Conservation (phyloP, 2,329 filamentous ascomycete genomes). For the Cytospora leucostoma region DNA sequence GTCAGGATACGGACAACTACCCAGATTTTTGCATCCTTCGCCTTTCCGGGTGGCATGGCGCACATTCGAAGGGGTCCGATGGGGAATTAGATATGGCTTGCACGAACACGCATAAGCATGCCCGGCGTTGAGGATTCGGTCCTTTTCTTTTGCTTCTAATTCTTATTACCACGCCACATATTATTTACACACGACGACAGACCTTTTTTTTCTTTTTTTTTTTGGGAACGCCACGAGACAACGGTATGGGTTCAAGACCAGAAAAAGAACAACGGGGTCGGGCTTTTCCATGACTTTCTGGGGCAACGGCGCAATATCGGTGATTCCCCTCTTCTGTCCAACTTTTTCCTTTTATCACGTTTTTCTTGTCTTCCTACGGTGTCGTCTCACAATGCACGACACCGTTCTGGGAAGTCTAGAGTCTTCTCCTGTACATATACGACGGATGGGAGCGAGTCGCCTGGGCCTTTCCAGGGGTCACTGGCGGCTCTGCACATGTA, state of each 20-base stretch:
- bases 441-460: slow-evolving; percentile 5
- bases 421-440: slow-evolving; percentile 20
- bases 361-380: neutral
- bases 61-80: slow-evolving; percentile 1
- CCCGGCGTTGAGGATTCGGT: slow-evolving; percentile 12
- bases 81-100: slow-evolving; percentile 20
- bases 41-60: slow-evolving; percentile 10
- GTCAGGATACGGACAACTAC: slow-evolving; percentile 27
- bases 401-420: neutral
- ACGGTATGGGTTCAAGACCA: slow-evolving; percentile 18
- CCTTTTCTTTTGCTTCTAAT: neutral
- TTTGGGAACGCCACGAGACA: slow-evolving; percentile 8
- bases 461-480: neutral
- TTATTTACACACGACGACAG: neutral
- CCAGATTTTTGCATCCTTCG: slow-evolving; percentile 13
- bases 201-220: too few species aligned
- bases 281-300: neutral
- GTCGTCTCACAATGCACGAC: neutral
- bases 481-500: slow-evolving; percentile 11
- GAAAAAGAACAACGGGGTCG: neutral
- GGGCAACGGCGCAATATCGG: neutral
- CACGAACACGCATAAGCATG: slow-evolving; percentile 28
- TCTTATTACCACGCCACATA: neutral
- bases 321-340: neutral
- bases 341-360: neutral